These are phyloP conservation scores for Lathyrus oleraceus DNA, from an alignment of 306 rosid species.

Conservation along the genomic window DNA sequence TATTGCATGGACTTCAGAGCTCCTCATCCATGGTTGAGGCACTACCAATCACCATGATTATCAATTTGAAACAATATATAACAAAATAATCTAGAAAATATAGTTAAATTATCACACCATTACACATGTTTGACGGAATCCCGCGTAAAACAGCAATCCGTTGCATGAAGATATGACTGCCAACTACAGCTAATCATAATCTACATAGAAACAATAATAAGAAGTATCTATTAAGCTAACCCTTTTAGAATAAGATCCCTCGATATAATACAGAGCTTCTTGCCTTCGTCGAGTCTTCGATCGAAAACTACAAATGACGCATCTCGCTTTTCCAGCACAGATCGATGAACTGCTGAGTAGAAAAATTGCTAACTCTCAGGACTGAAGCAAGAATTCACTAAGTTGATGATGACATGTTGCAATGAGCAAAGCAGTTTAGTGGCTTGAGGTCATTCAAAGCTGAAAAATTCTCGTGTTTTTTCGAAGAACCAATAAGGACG, in stretches of 20 bases:
- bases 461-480: conserved; percentile 16
- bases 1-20: too few species aligned
- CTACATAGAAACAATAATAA: background rate
- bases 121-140: conserved; percentile 21
- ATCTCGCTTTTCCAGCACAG: conserved; percentile 21
- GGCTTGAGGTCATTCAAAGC: conserved; percentile 31
- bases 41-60: background rate
- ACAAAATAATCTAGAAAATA: conserved; percentile 16
- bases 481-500: background rate
- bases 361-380: conserved; percentile 23
- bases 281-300: conserved; percentile 15
- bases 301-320: conserved; percentile 29
- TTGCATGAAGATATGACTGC: conserved; percentile 17
- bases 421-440: conserved; percentile 26
- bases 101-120: background rate
- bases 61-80: conserved; percentile 12
- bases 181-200: conserved; percentile 35
- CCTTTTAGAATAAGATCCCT: conserved; percentile 20
- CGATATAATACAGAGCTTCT: conserved; percentile 28
- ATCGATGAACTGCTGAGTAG: conserved; percentile 28
- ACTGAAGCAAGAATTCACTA: conserved; percentile 26
- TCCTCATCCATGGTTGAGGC: too few species aligned
- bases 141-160: conserved; percentile 23
- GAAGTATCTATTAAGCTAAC: conserved; percentile 13
- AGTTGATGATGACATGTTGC: conserved; percentile 23